Evolutionary conservation across 352 stramenopile species (phyloP).

Genomic region (Globisporangium ultimum): DNA sequence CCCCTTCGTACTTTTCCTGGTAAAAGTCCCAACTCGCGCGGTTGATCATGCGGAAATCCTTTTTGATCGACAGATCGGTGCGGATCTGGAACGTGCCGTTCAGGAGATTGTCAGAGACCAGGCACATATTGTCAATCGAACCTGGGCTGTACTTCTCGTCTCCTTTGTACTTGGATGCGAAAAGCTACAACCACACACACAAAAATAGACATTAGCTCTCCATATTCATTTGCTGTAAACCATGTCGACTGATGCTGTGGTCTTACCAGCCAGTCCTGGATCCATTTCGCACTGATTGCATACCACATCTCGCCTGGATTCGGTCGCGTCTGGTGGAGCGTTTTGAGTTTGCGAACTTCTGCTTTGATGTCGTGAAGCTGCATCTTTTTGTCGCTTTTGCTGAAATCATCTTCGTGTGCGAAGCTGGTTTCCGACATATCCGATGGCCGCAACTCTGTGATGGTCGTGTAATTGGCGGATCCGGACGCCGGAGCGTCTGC

Average conservation of each 20-base stretch:
- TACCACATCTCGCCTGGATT: constrained; percentile 64
- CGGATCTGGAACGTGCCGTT: constrained; percentile 72
- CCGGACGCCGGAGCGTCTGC: constrained; percentile 11
- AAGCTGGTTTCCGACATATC: constrained; percentile 46
- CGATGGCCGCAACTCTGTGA: constrained; percentile 45
- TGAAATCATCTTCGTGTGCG: constrained; percentile 73
- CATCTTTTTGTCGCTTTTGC: constrained; percentile 30
- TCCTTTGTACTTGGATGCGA: constrained; percentile 73
- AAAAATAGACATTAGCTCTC: background rate
- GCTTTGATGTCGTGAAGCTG: constrained; percentile 51
- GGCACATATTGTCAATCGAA: constrained; percentile 68
- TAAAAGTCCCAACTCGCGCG: constrained; percentile 77
- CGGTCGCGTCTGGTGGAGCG: constrained; percentile 62
- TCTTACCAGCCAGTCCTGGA: constrained; percentile 50
- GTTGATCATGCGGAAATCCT: constrained; percentile 81
- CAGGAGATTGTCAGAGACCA: constrained; percentile 65
- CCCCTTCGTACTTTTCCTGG: constrained; percentile 62
- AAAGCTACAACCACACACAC: constrained; percentile 21
- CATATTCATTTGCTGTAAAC: too few species aligned
- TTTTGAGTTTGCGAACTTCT: constrained; percentile 62
- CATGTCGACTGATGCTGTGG: background rate
- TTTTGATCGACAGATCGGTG: constrained; percentile 51
- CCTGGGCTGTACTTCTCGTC: constrained; percentile 50
- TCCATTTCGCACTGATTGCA: constrained; percentile 59
- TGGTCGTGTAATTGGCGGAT: constrained; percentile 50